These are phyloP conservation scores for Emmonsiellopsis sp. DNA, from an alignment of 2,329 filamentous ascomycete genomes.

Conservation along the genomic window DNA sequence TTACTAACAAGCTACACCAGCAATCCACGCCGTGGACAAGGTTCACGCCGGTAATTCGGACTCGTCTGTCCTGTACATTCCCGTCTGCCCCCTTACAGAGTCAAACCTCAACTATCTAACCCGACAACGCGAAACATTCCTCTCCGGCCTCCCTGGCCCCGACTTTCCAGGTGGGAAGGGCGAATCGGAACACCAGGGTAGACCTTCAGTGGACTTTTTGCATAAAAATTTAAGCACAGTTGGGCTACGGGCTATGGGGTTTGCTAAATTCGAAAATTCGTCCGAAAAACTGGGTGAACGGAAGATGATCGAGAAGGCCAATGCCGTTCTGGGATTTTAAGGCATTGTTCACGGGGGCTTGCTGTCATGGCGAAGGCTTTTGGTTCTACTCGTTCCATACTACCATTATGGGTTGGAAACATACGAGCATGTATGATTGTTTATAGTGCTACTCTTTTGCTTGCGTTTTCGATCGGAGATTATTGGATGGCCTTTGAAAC, in stretches of 20 bases:
- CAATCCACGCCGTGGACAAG: slow-evolving; percentile 75
- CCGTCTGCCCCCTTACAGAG: slow-evolving; percentile 71
- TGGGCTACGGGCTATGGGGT: background rate
- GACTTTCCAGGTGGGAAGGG: slow-evolving; percentile 53
- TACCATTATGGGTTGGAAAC: background rate
- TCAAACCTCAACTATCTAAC: slow-evolving; percentile 62
- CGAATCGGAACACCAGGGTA: background rate
- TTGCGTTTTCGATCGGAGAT: no score
- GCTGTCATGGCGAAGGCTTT: no score
- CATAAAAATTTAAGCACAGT: background rate
- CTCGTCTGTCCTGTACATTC: slow-evolving; percentile 82
- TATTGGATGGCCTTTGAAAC: no score
- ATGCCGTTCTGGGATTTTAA: background rate
- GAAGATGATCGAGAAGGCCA: background rate
- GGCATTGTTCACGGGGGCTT: no score
- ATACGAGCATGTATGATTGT: no score
- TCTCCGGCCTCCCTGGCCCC: slow-evolving; percentile 56
- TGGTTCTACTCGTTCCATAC: background rate
- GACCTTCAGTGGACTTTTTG: background rate
- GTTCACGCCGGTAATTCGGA: slow-evolving; percentile 63
- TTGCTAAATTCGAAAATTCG: background rate
- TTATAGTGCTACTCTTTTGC: no score
- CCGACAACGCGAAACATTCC: slow-evolving; percentile 61
- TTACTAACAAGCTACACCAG: slow-evolving; percentile 14
- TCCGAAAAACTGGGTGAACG: background rate